Base-by-base conservation (phyloP, 176 grass and related monocot species). In the Aechmea fasciata region DNA sequence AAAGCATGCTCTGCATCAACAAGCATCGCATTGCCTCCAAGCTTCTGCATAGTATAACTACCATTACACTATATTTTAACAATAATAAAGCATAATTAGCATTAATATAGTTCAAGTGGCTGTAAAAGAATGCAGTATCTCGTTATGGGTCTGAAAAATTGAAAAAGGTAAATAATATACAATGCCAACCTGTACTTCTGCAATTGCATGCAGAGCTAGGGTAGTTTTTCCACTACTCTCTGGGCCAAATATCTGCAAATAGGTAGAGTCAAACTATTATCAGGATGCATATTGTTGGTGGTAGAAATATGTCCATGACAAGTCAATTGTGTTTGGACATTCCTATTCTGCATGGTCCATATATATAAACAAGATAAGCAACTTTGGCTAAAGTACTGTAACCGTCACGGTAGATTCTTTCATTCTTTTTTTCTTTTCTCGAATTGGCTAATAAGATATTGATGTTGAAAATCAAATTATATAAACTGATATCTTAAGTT, bases 221-320 rank as follows among this genome's bases (percentile, higher is more conserved):
- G 94, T 99, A 17, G 94, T 99, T 79, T 99, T 99, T 80, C 94
- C 94, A 82, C 89, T 88, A 66, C 94, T 99, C 69, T 99, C 94
- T 75, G 94, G 89, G 49, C 89, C 94, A 83, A 77, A 99, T 13
- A 99, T 91, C 94, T 97, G 66, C 69, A 72, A 69, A 67, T 47
- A 64, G 47, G 26, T 13, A 72, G 41, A 61, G 66, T 47, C 23
- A 47, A 24, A 74, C 9, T 11, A 50, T 74, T 50, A 26, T 59
- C 13, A 9, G 54, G 54, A 17, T 59, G 14, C 15, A 59, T 15
- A 59, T 59, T 14, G 6, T 18, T 59, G 54, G 5, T 59, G 20
- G 54, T 59, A 17, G 14, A 59, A 8, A 59, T 7, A 57, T 7
- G n/a, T 59, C 54, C 54, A 59, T 19, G 15, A 59, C 15, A 1